Conservation (phyloP, 2,329 filamentous ascomycete genomes). For the Diaporthe vexans region DNA sequence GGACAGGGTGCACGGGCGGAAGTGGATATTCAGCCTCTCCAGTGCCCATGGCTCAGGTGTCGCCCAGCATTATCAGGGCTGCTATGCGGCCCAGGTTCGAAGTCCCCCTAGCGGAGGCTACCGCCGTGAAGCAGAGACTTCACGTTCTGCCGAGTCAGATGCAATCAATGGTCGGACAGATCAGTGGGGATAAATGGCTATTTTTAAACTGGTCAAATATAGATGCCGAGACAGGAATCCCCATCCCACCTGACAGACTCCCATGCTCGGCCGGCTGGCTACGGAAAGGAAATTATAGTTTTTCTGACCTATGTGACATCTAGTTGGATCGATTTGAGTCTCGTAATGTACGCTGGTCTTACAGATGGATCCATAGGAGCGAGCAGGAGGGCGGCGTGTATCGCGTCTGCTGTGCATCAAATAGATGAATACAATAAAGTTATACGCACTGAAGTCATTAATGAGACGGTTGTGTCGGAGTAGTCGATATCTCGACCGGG, state of each 20-base stretch:
- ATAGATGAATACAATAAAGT: too few species aligned
- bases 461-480: background rate
- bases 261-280: background rate
- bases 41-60: too few species aligned
- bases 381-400: background rate
- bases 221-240: background rate
- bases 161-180: background rate
- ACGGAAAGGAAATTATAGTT: background rate
- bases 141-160: background rate
- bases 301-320: background rate
- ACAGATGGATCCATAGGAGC: background rate
- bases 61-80: background rate
- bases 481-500: background rate
- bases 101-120: background rate
- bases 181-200: slow-evolving; percentile 12
- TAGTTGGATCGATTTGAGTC: background rate
- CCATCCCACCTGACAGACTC: slow-evolving; percentile 4
- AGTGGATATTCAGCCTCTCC: background rate
- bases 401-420: background rate
- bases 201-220: slow-evolving; percentile 2
- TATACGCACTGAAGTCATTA: background rate
- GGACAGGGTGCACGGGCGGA: background rate
- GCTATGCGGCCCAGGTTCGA: background rate
- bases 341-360: background rate
- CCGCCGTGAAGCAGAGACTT: background rate